Evolutionary conservation across 2,329 filamentous ascomycete genomes (phyloP), one percentile per base, ranked within the genome.

Genomic region (Chaetomium sp.): DNA sequence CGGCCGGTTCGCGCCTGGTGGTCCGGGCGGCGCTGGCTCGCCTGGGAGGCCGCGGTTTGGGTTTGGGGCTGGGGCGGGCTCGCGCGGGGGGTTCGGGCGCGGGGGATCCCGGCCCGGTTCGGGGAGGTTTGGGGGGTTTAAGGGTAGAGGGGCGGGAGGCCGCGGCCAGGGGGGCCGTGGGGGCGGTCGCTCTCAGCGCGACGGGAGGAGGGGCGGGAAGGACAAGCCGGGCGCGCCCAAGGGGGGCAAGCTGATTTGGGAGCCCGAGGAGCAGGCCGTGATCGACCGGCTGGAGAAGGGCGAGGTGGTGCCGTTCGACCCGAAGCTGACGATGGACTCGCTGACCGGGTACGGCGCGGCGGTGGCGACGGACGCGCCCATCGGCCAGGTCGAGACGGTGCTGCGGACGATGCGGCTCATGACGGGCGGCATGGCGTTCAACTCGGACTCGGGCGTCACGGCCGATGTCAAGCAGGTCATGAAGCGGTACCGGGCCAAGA

Each of bases 401-500:
- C 53, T 80, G 56, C 75, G 76, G 19, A 72, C 74, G 67, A 77
- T 80, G 72, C 75, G 78, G 19, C 67, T 80, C 50, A 71, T 81
- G 54, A 77, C 75, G 12, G 75, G 78, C 62, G 79, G 76, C 5
- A 63, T 69, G 53, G 60, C 74, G 0, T 79, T 75, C 72, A 70
- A 75, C 62, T 42, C 69, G 35, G 62, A 72, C 59, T 64, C 72
- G 16, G 60, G 67, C 33, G 74, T 74, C 10, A 71, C 74, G 42
- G 65, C 63, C 42, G 72, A 72, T 57, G 49, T 68, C n/a, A 66
- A 65, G 62, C 67, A 53, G 23, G 21, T 60, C 9, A 60, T 65
- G 50, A 65, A 70, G 65, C 57, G 63, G 33, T 69, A 66, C 63
- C 60, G 57, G 16, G 58, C 73, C 38, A 72, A 72, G 65, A 68